Evolutionary conservation across 2,329 filamentous ascomycete genomes (phyloP).

Genomic region (Beauveria bassiana): DNA sequence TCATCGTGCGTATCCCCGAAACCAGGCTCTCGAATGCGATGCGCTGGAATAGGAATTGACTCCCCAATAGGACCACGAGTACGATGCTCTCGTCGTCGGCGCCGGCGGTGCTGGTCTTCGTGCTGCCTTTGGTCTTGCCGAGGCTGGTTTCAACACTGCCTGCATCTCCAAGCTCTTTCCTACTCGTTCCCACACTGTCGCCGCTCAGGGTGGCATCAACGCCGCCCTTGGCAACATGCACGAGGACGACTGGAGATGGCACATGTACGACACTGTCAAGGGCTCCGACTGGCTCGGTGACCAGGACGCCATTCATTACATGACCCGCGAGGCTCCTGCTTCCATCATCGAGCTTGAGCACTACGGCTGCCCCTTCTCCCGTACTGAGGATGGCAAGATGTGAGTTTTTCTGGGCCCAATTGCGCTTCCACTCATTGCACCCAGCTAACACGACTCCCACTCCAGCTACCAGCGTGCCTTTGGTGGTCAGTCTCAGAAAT

Average conservation of each 20-base stretch:
- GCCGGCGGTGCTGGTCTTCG: constrained; percentile 75
- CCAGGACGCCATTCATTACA: constrained; percentile 97
- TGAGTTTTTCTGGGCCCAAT: constrained; percentile 32
- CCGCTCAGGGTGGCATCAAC: constrained; percentile 78
- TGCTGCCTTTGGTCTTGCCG: constrained; percentile 77
- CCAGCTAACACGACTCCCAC: constrained; percentile 11
- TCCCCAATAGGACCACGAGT: constrained; percentile 73
- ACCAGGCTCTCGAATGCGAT: neutral
- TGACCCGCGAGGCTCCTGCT: constrained; percentile 88
- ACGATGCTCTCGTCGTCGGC: constrained; percentile 92
- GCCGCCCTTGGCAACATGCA: constrained; percentile 92
- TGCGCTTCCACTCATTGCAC: neutral
- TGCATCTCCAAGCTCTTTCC: constrained; percentile 85
- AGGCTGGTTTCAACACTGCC: constrained; percentile 83
- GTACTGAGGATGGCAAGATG: constrained; percentile 96
- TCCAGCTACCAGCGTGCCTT: constrained; percentile 91
- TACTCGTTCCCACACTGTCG: constrained; percentile 77
- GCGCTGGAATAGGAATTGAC: neutral
- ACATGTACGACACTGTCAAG: constrained; percentile 99
- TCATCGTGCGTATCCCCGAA: constrained; percentile 60
- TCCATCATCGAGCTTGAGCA: constrained; percentile 94
- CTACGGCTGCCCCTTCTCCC: constrained; percentile 93
- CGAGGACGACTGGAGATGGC: constrained; percentile 97
- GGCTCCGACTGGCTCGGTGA: constrained; percentile 96
- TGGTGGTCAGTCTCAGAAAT: constrained; percentile 93